phyloP scores from a whole-genome alignment of 441 rosid species.

The Populus hybrid region DNA sequence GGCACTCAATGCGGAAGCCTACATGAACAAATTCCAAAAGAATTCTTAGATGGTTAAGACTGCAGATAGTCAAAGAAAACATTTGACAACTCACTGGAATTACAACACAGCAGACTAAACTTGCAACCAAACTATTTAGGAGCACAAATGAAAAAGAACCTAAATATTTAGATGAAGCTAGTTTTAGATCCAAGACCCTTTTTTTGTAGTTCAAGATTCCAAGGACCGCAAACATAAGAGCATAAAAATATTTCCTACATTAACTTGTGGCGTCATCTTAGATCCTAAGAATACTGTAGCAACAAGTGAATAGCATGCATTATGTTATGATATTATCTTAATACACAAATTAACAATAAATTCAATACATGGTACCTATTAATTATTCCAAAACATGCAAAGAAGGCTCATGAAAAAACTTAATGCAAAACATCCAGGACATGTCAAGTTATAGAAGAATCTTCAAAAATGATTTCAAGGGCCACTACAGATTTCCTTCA shows the following conservation, averaged over 20 bases:
- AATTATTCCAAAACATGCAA: background rate
- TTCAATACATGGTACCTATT: background rate
- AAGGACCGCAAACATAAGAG: background rate
- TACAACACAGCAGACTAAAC: background rate
- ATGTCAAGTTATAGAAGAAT: background rate
- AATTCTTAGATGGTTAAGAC: background rate
- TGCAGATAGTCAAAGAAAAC: background rate
- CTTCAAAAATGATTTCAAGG: background rate
- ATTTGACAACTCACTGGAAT: background rate
- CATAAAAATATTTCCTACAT: background rate
- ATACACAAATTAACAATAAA: background rate
- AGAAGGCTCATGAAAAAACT: background rate
- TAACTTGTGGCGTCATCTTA: background rate
- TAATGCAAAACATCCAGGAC: background rate
- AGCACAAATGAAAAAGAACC: background rate
- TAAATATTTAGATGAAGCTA: background rate
- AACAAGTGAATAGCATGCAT: background rate
- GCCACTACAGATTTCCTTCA: background rate
- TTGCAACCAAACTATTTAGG: background rate
- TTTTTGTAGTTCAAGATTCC: background rate
- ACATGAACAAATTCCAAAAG: constrained; percentile 10
- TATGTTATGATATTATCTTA: background rate
- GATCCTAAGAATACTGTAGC: background rate
- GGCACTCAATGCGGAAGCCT: constrained; percentile 48
- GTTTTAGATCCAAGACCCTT: background rate